A percentile compares a stretch with the other conserved stretches of the same genome.
phyloP scores from a whole-genome alignment of 2,329 filamentous ascomycete species.

The Aspergillus pseudoterreus region DNA sequence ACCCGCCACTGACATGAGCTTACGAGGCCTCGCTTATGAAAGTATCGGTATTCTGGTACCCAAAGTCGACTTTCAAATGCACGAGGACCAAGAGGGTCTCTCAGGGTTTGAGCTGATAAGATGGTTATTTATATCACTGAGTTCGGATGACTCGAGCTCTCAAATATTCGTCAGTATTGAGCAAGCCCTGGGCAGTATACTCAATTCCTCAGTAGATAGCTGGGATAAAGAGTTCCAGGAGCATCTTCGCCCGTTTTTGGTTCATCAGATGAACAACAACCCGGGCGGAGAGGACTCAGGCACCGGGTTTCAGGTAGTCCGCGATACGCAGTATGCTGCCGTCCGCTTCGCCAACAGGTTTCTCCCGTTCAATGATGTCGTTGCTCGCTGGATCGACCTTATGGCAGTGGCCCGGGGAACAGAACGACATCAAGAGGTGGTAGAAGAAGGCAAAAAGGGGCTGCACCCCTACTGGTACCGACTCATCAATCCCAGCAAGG shows the following conservation, averaged over 20 bases:
- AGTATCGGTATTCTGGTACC: slow-evolving; percentile 75
- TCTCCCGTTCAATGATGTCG: slow-evolving; percentile 71
- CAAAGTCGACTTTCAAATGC: slow-evolving; percentile 37
- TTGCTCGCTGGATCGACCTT: slow-evolving; percentile 83
- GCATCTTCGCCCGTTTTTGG: slow-evolving; percentile 55
- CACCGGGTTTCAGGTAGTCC: slow-evolving; percentile 48
- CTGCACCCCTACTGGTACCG: slow-evolving; percentile 74
- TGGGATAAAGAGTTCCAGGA: slow-evolving; percentile 41
- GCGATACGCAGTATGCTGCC: slow-evolving; percentile 75
- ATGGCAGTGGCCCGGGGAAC: slow-evolving; percentile 64
- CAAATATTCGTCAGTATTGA: slow-evolving; percentile 82
- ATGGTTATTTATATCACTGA: slow-evolving; percentile 82
- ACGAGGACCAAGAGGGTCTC: slow-evolving; percentile 31
- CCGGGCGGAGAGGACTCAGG: slow-evolving; percentile 36
- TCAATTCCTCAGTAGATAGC: slow-evolving; percentile 54
- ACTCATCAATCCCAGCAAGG: slow-evolving; percentile 54
- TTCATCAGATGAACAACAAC: slow-evolving; percentile 62
- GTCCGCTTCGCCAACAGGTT: slow-evolving; percentile 89
- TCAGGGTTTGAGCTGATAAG: slow-evolving; percentile 54
- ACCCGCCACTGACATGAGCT: slow-evolving; percentile 57
- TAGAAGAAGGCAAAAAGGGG: slow-evolving; percentile 86
- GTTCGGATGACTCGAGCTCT: slow-evolving; percentile 70
- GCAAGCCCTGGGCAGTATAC: slow-evolving; percentile 74
- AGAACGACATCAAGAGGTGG: slow-evolving; percentile 72
- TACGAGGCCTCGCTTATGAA: slow-evolving; percentile 83